Evolutionary conservation across 345 rosid genomes (phyloP).

Genomic region (Atalantia buxifolia): DNA sequence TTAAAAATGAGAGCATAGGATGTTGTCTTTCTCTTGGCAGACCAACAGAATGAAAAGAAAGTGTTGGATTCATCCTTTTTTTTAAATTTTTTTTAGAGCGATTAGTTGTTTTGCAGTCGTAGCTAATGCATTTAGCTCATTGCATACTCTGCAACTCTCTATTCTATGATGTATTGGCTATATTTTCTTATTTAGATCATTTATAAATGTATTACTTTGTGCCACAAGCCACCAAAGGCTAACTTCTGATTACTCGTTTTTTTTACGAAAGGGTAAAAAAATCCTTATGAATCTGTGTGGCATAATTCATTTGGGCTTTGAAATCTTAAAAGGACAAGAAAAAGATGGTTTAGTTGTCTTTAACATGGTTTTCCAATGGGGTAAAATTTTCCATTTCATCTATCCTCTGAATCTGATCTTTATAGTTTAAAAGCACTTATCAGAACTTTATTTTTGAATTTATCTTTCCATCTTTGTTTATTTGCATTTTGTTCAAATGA

Average conservation of each 20-base stretch:
- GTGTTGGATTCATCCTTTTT: not conserved
- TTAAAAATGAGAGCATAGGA: not conserved
- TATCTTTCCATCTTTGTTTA: not conserved
- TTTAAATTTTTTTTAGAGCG: not conserved
- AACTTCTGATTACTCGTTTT: not conserved
- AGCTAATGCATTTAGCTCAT: not conserved
- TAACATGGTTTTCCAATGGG: not conserved
- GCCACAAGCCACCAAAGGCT: not conserved
- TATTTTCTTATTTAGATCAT: not conserved
- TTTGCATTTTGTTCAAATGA: not conserved
- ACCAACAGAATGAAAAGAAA: not conserved
- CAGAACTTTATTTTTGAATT: not conserved
- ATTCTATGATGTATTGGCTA: not conserved
- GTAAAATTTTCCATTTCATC: not conserved
- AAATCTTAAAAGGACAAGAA: not conserved
- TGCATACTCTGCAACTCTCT: not conserved
- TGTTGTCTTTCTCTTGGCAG: not conserved
- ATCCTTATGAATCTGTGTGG: not conserved
- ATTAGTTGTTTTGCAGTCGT: not conserved
- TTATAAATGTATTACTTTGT: not conserved
- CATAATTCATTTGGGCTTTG: not conserved
- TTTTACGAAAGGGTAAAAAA: not conserved
- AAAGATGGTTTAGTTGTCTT: not conserved
- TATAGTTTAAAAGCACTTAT: not conserved
- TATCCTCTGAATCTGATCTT: not conserved